Base-by-base conservation (phyloP, 2,329 filamentous ascomycete species). In the Venturia carpophila region DNA sequence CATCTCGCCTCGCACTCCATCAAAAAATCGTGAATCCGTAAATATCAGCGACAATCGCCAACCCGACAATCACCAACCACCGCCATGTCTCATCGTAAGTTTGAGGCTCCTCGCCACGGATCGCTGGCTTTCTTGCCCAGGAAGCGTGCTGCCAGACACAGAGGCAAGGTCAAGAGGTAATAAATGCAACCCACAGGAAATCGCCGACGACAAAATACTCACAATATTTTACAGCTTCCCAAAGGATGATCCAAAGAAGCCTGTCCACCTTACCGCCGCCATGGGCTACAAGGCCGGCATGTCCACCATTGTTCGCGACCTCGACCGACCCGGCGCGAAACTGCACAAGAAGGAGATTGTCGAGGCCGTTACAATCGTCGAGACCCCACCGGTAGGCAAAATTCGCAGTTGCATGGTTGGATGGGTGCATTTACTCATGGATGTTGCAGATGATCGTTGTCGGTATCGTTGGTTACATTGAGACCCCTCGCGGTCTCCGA, bases 251-350 rank as follows among this genome's bases (percentile, higher is more conserved):
- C 84, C 92, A 78, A 97, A 97, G 90, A 96, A 97, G 89, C 91
- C 92, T 76, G 91, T 97, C 80, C 94, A 99, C 87, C 87, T 99
- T 76, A 99, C 94, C 71, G 94, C 94, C 77, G 83, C 91, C 77
- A 92, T 97, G 88, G 94, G 94, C 80, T 99, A 99, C 89, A 99
- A 99, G 91, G 94, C 94, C 79, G 94, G 94, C 81, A 99, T 99
- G 94, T 97, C 92, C 81, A 99, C 94, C 76, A 94, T 97, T 82
- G 94, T 99, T 80, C 93, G 94, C 83, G 93, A 97, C 82, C 87
- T 97, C 81, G 94, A 99, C 87, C 90, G 94, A 82, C 94, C 94
- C 72, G 94, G 94, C 82, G 94, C 94, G 76, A 99, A 99, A 88
- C 87, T 94, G 82, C 92, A 99, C 91, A 97, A 97, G 91, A 77